These are phyloP conservation scores for Boletus eberwhitei DNA, from an alignment of 768 basidiomycete genomes.

Conservation along the genomic window DNA sequence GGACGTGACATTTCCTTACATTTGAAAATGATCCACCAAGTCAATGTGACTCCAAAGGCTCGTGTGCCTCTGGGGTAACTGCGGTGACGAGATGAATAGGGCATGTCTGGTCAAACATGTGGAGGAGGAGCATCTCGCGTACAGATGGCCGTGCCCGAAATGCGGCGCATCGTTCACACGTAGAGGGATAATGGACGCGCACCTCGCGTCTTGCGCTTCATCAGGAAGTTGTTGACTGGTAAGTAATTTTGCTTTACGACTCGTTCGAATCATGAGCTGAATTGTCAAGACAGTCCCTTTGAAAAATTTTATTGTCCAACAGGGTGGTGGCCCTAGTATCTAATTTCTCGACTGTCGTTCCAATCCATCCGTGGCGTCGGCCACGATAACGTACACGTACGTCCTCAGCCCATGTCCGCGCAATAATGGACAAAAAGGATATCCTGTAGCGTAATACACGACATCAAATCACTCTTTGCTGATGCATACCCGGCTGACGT, in stretches of 20 bases:
- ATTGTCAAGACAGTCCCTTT: not conserved
- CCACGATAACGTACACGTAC: not conserved
- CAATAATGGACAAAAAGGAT: too few relatives aligned
- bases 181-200: slow-evolving; percentile 13
- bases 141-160: slow-evolving; percentile 21
- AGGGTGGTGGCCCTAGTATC: too few relatives aligned
- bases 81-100: slow-evolving; percentile 12
- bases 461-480: not conserved
- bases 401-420: not conserved
- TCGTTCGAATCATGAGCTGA: not conserved
- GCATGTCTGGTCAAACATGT: slow-evolving; percentile 21
- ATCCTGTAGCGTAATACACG: not conserved
- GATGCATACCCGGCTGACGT: not conserved
- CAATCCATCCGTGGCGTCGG: too few relatives aligned
- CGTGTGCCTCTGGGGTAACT: slow-evolving; percentile 16
- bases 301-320: not conserved
- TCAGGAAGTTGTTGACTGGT: not conserved
- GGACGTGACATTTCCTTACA: slow-evolving; percentile 19
- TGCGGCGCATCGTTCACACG: slow-evolving; percentile 21
- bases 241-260: not conserved
- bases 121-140: slow-evolving; percentile 24
- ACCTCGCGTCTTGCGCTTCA: slow-evolving; percentile 12
- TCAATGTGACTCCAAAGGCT: not conserved
- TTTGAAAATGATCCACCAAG: slow-evolving; percentile 11
- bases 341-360: too few relatives aligned